phyloP scores from a whole-genome alignment of 345 rosid species.

The Populus euphratica region DNA sequence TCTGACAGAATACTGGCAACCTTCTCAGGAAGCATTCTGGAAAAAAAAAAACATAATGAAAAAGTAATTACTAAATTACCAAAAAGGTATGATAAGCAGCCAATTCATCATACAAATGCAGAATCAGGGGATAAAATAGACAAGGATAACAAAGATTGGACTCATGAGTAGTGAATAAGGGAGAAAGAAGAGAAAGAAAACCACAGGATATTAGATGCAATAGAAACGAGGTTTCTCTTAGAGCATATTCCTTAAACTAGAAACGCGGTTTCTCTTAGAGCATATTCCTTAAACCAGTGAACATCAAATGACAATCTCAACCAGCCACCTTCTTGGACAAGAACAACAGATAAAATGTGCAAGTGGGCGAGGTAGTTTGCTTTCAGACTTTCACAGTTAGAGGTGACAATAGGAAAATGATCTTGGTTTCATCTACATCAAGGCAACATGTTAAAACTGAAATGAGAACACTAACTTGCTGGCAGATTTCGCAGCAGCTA shows the following conservation, averaged over 20 bases:
- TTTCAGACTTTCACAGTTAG: neutral
- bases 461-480: slow-evolving; percentile 65
- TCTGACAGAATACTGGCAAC: slow-evolving; percentile 69
- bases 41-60: slow-evolving; percentile 3
- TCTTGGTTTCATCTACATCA: slow-evolving; percentile 9
- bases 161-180: too few relatives aligned
- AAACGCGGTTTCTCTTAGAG: neutral
- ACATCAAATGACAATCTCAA: neutral
- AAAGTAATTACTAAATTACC: neutral
- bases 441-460: slow-evolving; percentile 18
- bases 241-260: neutral
- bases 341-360: neutral
- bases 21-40: slow-evolving; percentile 79
- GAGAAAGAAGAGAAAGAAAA: neutral
- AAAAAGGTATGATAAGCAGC: neutral
- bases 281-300: neutral
- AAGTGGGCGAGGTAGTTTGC: neutral
- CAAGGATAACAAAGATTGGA: neutral
- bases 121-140: neutral
- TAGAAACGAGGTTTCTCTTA: neutral
- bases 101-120: neutral
- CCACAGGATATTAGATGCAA: neutral
- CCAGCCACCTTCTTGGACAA: neutral
- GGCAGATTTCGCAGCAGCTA: slow-evolving; percentile 81
- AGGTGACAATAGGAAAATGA: neutral